A percentile compares a stretch with the other conserved stretches of the same genome.
phyloP scores from a whole-genome alignment of 2,329 filamentous ascomycete genomes.

The Aspergillus chevalieri region DNA sequence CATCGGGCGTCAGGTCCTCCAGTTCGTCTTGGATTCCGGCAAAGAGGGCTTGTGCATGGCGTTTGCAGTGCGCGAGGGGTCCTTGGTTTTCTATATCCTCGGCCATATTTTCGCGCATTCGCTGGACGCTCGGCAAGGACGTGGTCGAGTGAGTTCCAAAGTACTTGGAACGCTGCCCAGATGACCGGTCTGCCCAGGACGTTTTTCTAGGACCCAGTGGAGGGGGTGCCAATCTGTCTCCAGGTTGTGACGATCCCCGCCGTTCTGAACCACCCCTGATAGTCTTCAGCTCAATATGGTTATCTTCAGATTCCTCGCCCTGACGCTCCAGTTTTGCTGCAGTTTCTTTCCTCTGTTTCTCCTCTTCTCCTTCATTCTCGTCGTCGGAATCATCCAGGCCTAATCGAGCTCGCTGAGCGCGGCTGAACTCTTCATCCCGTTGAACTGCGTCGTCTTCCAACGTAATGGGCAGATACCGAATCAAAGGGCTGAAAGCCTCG shows the following conservation, averaged over 20 bases:
- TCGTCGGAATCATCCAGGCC: conserved; percentile 53
- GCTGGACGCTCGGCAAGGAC: conserved; percentile 26
- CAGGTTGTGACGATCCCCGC: neutral
- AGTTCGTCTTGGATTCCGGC: conserved; percentile 86
- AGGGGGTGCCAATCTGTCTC: neutral
- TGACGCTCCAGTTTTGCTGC: conserved; percentile 16
- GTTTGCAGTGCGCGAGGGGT: conserved; percentile 52
- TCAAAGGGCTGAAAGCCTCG: conserved; percentile 73
- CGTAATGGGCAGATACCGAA: conserved; percentile 86
- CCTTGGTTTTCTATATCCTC: conserved; percentile 65
- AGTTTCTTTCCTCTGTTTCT: conserved; percentile 43
- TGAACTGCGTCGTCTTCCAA: conserved; percentile 90
- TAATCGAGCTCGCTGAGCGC: conserved; percentile 66
- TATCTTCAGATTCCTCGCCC: conserved; percentile 29
- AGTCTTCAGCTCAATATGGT: conserved; percentile 45
- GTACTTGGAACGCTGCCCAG: conserved; percentile 35
- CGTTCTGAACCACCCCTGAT: conserved; percentile 24
- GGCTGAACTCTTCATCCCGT: conserved; percentile 83
- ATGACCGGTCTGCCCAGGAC: conserved; percentile 41
- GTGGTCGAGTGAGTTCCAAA: conserved; percentile 31
- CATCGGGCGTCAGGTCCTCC: conserved; percentile 84
- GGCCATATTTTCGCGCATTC: conserved; percentile 31
- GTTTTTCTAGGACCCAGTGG: conserved; percentile 20
- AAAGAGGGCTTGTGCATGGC: conserved; percentile 77
- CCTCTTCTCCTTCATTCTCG: conserved; percentile 37